Evolutionary conservation across 108 stramenopile genomes (phyloP).

Genomic region (Nitzschia inconspicua): DNA sequence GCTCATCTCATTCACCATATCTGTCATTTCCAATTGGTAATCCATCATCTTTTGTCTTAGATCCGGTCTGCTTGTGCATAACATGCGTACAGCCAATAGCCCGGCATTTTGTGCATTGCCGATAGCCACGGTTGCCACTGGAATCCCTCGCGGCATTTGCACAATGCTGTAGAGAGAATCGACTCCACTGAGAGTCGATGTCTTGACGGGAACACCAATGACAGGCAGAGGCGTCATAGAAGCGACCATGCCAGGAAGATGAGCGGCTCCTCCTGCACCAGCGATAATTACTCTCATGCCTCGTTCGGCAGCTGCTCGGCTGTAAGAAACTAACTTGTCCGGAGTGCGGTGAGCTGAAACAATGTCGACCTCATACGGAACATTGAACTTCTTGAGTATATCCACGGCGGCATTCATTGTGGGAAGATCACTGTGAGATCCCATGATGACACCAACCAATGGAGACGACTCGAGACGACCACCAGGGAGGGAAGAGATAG

Average conservation of each 20-base stretch:
- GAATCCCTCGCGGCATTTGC: slow-evolving; percentile 98
- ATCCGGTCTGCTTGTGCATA: slow-evolving; percentile 73
- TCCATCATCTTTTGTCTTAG: slow-evolving; percentile 75
- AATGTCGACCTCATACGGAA: slow-evolving; percentile 96
- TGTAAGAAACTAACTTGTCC: slow-evolving; percentile 89
- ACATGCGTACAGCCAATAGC: slow-evolving; percentile 91
- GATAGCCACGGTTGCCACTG: slow-evolving; percentile 99
- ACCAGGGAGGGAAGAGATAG: slow-evolving; percentile 54
- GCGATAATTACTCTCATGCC: slow-evolving; percentile 95
- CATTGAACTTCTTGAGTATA: slow-evolving; percentile 81
- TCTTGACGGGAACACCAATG: slow-evolving; percentile 97
- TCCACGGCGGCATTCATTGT: slow-evolving; percentile 93
- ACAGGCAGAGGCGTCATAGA: slow-evolving; percentile 97
- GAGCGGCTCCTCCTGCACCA: slow-evolving; percentile 99
- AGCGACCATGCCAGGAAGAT: slow-evolving; percentile 98
- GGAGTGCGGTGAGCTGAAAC: slow-evolving; percentile 98
- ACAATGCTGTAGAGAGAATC: slow-evolving; percentile 97
- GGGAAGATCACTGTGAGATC: slow-evolving; percentile 95
- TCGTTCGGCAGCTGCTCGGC: slow-evolving; percentile 76
- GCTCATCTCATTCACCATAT: slow-evolving; percentile 69
- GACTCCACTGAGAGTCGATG: slow-evolving; percentile 94
- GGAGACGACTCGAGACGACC: slow-evolving; percentile 48
- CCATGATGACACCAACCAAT: slow-evolving; percentile 97
- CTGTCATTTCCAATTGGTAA: slow-evolving; percentile 80
- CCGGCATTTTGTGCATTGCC: slow-evolving; percentile 98